A percentile compares a stretch with the other conserved stretches of the same genome.
Evolutionary conservation across 2,329 filamentous ascomycete species (phyloP).

Genomic region (Aspergillus ruber): DNA sequence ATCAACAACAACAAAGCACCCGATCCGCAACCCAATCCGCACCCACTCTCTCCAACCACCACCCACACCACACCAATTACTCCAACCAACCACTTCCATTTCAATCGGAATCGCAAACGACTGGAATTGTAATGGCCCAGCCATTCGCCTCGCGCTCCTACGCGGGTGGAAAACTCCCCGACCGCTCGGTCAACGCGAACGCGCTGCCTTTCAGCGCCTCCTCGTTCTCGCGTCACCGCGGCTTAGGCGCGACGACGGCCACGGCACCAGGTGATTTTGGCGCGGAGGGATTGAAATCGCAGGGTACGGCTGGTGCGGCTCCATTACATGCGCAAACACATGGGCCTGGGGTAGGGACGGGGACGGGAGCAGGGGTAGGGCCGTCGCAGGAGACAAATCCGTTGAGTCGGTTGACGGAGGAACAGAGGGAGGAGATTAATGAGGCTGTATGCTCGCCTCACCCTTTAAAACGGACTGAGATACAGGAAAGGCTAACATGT

Average conservation of each 20-base stretch:
- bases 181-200: slow-evolving; percentile 38
- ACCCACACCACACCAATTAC: too few species aligned
- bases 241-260: slow-evolving; percentile 21
- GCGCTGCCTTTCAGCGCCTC: slow-evolving; percentile 39
- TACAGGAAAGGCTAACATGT: slow-evolving; percentile 1
- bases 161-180: slow-evolving; percentile 49
- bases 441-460: slow-evolving; percentile 64
- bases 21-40: too few species aligned
- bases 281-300: slow-evolving; percentile 21
- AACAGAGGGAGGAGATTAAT: slow-evolving; percentile 87
- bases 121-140: slow-evolving; percentile 21
- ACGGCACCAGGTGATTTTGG: slow-evolving; percentile 20
- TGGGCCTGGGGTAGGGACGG: not conserved
- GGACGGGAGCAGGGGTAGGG: slow-evolving; percentile 9
- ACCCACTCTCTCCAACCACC: too few species aligned
- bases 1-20: too few species aligned
- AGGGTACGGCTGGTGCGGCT: slow-evolving; percentile 25
- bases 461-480: not conserved
- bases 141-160: slow-evolving; percentile 51
- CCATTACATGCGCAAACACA: slow-evolving; percentile 37
- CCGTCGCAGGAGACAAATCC: slow-evolving; percentile 44
- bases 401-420: slow-evolving; percentile 63
- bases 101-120: too few species aligned
- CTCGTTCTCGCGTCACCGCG: slow-evolving; percentile 34
- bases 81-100: too few species aligned